These are phyloP conservation scores for Beauveria sp. DNA, from an alignment of 2,329 filamentous ascomycete genomes.

Conservation along the genomic window DNA sequence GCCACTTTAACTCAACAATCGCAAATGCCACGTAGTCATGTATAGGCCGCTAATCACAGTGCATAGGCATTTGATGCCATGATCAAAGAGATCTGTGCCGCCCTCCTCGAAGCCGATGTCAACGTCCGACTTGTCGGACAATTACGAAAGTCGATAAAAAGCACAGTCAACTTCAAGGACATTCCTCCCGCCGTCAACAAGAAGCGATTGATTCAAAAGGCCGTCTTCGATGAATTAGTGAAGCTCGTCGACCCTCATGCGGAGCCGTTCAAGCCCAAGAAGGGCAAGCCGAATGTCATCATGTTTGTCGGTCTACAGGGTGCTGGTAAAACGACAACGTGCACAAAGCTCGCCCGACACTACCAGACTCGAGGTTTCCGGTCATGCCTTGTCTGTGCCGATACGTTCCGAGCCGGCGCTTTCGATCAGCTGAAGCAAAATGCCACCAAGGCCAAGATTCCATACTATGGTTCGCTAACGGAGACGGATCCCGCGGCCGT, in stretches of 20 bases:
- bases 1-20: neutral
- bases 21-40: neutral
- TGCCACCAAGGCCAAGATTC: slow-evolving; percentile 96
- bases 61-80: slow-evolving; percentile 85
- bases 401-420: slow-evolving; percentile 96
- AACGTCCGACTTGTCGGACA: slow-evolving; percentile 89
- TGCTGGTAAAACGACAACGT: slow-evolving; percentile 95
- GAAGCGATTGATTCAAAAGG: slow-evolving; percentile 95
- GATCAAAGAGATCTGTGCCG: slow-evolving; percentile 96
- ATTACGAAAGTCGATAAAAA: slow-evolving; percentile 87
- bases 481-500: slow-evolving; percentile 94
- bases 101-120: slow-evolving; percentile 92
- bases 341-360: slow-evolving; percentile 91
- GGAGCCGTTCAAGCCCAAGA: slow-evolving; percentile 94
- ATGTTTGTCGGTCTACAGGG: slow-evolving; percentile 99
- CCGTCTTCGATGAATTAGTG: slow-evolving; percentile 95
- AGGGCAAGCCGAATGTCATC: slow-evolving; percentile 92
- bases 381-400: slow-evolving; percentile 88
- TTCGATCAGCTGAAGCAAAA: slow-evolving; percentile 99
- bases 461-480: slow-evolving; percentile 93
- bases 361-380: slow-evolving; percentile 93
- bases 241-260: slow-evolving; percentile 92
- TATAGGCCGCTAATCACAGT: neutral
- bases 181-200: slow-evolving; percentile 90
- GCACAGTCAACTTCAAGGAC: slow-evolving; percentile 89